Base-by-base conservation (phyloP, 176 grass and related monocot species). In the Oryza punctata region DNA sequence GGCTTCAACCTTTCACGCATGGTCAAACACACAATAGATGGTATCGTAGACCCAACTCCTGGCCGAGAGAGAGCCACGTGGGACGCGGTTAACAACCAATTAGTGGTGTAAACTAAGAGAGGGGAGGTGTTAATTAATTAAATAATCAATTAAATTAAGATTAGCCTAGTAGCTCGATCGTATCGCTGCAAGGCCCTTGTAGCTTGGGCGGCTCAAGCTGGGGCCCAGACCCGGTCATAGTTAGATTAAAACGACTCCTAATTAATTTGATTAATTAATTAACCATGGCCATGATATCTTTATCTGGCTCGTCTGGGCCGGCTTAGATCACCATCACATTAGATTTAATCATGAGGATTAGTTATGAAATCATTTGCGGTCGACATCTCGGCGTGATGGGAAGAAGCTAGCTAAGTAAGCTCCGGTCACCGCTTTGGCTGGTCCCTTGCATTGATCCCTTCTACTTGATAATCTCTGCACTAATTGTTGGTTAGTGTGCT, bases 191-290 rank as follows among this genome's bases (percentile, higher is more conserved):
- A 12, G 50, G 50, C 18, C 50, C 50, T 18, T 7, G 50, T 54
- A 21, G 86, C 54, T 88, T 28, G 79, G 86, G 86, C 80, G 86
- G 86, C 12, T 28, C 6, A 4, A 4, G 79, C 54, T 1, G 9
- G 85, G 46, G 35, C 37, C 47, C 70, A 40, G 9, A 7, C 16
- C 0, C 12, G 10, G 63, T 25, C 33, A 21, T 12, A 33, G 83
- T 70, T 7, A 9, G 35, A 71, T 76, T 23, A 38, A 38, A 7
- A 54, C 16, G 52, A 7, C 60, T 43, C 33, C 18, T 70, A 13
- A 69, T 69, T 23, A 38, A 2, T 19, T 19, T 47, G 11, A 41
- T 41, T 41, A 41, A 41, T 41, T 41, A 10, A 41, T 41, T 40
- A 14, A 15, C 10, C 45, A 47, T 13, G 54, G 7, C 7, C 2